Base-by-base conservation (phyloP, 192 early-diverging fungal genomes). In the Haplosporangium gracile region DNA sequence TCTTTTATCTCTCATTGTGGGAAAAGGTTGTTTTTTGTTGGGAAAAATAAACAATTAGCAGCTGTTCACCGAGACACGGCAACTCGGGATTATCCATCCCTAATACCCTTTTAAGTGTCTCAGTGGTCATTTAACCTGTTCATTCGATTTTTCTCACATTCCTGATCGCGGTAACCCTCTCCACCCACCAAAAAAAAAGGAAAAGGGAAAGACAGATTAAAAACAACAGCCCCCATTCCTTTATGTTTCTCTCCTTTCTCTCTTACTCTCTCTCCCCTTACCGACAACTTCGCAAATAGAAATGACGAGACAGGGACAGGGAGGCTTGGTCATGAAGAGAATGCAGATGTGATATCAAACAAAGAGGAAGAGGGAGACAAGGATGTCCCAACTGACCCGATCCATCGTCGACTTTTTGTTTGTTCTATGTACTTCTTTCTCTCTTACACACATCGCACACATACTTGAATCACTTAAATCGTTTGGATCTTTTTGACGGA, bases 161-260 rank as follows among this genome's bases (percentile, higher is more conserved):
- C 60, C 60, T 29, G 60, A 29, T 29, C 26, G 60, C 3, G 60
- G 29, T 15, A 65, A 65, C 29, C 13, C 60, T 65, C 60, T 15
- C 26, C 60, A 29, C 60, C 60, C 60, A 65, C 60, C 32, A 34
- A 2, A 22, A 15, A 51, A 9, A 32, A 7, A 24, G 55, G 32
- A 13, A 9, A 9, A 60, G 10, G 9, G 6, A 60, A 60, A 9
- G 57, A 26, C 11, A 32, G 6, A 65, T 2, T 36, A 36, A 36
- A 65, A 29, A 32, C 60, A 65, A 65, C 60, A 65, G 60, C 60
- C 60, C 11, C 32, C 60, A 65, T 65, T 65, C 29, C 60, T 65
- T 6, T 9, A 15, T 65, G 60, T 65, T 40, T 70, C 69, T 70
- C 38, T 11, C 42, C 20, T 42, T 24, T 22, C 20, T 15, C 29